Evolutionary conservation across 306 rosid species (phyloP), one percentile per base, ranked within the genome.

Genomic region (Fragaria iinumae): DNA sequence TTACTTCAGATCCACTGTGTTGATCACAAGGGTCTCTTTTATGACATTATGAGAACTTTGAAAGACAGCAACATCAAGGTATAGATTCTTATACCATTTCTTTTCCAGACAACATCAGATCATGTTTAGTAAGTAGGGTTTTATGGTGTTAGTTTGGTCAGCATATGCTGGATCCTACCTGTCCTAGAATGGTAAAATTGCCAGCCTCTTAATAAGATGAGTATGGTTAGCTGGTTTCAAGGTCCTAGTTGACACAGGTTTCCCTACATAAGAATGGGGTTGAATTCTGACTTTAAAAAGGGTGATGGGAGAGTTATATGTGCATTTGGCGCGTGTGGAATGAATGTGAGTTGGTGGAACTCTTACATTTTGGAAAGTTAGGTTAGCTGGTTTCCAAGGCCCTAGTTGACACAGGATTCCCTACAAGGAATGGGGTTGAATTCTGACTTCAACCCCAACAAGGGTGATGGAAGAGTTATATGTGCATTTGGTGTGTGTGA

Each of bases 21-120:
- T 72, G 92, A 89, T 87, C 91, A 89, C 80, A 92, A 92, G 76
- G 96, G 97, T 66, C 91, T 90, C 73, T 74, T 90, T 14, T 88
- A 92, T 73, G 97, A 90, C 77, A 84, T 85, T 56, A 76, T 90
- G 97, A 87, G 97, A 82, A 86, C 93, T 67, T 77, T 92, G 75
- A 92, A 92, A 77, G 97, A 92, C 81, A 71, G 75, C 86, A 87
- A 80, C 77, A 80, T 87, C 43, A 83, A 87, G 92, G 97, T 92
- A 83, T 36, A 27, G 25, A 36, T 74, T 78, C 50, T 69, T 74
- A 74, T 81, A 80, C 76, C 52, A 43, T 47, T 2, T 20, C 32
- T 41, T 67, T 65, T 17, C 21, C 29, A 56, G 67, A 21, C 5
- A 39, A 57, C 27, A 56, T 39, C 9, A 39, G 4, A 36, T 18